Percentiles rank a stretch among this genome's conserved stretches.
Evolutionary conservation across 805 yeast genomes (phyloP).

Genomic region (Candida nonsorbophila): DNA sequence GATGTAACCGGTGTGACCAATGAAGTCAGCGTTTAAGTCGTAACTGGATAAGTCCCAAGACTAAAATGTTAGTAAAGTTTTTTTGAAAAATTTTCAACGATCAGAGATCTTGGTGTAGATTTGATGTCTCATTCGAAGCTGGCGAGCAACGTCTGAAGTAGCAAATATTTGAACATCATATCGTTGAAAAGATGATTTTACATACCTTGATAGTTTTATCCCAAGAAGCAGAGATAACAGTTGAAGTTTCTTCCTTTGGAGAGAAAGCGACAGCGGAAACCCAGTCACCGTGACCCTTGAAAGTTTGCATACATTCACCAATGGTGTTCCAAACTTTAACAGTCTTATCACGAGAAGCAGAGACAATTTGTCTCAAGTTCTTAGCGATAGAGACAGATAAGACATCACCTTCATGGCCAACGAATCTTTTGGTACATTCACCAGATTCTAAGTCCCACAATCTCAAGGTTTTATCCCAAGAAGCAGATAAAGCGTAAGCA

Average conservation of each 20-base stretch:
- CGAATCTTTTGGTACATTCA: slow-evolving; percentile 89
- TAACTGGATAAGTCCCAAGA: slow-evolving; percentile 89
- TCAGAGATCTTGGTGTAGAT: slow-evolving; percentile 99
- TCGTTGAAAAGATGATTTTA: slow-evolving; percentile 16
- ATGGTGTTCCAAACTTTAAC: slow-evolving; percentile 99
- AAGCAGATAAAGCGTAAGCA: slow-evolving; percentile 94
- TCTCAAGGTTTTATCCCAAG: slow-evolving; percentile 99
- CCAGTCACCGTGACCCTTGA: slow-evolving; percentile 98
- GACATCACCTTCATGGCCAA: slow-evolving; percentile 97
- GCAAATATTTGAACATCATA: slow-evolving; percentile 70
- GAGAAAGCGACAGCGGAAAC: slow-evolving; percentile 97
- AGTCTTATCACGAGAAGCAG: slow-evolving; percentile 99
- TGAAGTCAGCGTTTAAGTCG: slow-evolving; percentile 88
- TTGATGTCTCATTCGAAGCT: slow-evolving; percentile 87
- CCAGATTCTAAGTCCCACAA: slow-evolving; percentile 97
- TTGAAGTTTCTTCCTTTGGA: slow-evolving; percentile 64
- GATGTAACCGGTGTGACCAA: slow-evolving; percentile 99
- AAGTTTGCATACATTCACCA: slow-evolving; percentile 94
- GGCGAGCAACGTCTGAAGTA: slow-evolving; percentile 89
- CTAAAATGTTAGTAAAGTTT: slow-evolving; percentile 55
- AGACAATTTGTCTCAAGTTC: slow-evolving; percentile 95
- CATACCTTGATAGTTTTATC: slow-evolving; percentile 99
- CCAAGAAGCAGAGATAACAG: slow-evolving; percentile 97
- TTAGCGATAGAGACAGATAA: slow-evolving; percentile 94
- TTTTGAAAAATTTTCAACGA: slow-evolving; percentile 13